A percentile compares a stretch with the other conserved stretches of the same genome.
phyloP scores from a whole-genome alignment of 2,329 filamentous ascomycete genomes.

The Leptographium flavum region DNA sequence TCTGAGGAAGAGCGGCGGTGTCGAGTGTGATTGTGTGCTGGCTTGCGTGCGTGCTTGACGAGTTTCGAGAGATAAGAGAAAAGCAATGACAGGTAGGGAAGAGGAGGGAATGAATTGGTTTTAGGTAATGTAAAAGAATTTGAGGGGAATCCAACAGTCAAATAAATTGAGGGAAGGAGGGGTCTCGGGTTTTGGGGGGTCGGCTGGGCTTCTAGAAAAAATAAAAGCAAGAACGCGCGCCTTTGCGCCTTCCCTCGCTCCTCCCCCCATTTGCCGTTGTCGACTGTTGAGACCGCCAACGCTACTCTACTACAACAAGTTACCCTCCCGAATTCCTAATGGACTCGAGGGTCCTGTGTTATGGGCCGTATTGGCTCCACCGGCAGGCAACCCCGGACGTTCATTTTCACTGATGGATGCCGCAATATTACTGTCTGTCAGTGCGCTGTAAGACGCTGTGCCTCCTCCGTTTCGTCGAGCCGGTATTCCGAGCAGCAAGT shows the following conservation, averaged over 20 bases:
- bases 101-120: conserved; percentile 27
- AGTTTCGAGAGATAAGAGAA: conserved; percentile 21
- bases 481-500: too few relatives aligned
- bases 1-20: conserved; percentile 15
- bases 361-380: too few relatives aligned
- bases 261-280: background rate
- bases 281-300: background rate
- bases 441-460: too few relatives aligned
- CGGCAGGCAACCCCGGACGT: background rate
- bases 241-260: background rate
- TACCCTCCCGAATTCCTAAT: background rate
- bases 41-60: too few relatives aligned
- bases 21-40: conserved; percentile 8
- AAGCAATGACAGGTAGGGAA: conserved; percentile 24
- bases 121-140: conserved; percentile 33
- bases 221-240: background rate
- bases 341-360: background rate
- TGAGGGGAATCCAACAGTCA: conserved; percentile 8
- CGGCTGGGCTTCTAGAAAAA: background rate
- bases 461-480: too few relatives aligned
- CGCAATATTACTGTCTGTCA: too few relatives aligned
- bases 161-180: conserved; percentile 12
- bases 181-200: conserved; percentile 3
- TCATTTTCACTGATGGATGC: background rate
- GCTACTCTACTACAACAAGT: background rate